Percentiles rank a stretch among this genome's conserved stretches.
Evolutionary conservation across 192 early-diverging fungal species (phyloP).

Genomic region (Backusella macrospora): DNA sequence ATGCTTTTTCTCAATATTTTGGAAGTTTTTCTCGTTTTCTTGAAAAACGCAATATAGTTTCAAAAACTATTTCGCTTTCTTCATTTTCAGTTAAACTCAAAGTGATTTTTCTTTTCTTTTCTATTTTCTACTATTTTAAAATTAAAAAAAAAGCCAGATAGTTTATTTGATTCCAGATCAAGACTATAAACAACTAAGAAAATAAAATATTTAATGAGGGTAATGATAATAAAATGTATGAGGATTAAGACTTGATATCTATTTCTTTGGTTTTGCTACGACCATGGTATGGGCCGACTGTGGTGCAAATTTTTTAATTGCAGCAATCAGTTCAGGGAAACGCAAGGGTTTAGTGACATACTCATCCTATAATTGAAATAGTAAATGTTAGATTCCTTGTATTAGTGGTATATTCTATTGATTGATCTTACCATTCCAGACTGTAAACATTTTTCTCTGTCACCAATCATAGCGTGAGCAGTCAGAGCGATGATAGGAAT

Average conservation of each 20-base stretch:
- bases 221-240: not conserved
- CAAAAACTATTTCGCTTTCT: no score
- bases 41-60: no score
- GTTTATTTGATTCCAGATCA: no score
- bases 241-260: not conserved
- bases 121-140: no score
- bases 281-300: constrained; percentile 23
- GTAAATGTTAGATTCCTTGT: not conserved
- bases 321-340: constrained; percentile 33
- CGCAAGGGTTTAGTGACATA: constrained; percentile 67
- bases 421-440: constrained; percentile 62
- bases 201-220: no score
- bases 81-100: no score
- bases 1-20: no score
- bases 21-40: no score
- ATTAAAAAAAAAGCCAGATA: no score
- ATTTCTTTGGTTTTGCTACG: not conserved
- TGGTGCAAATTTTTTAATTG: constrained; percentile 34
- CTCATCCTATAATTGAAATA: constrained; percentile 42
- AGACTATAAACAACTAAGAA: no score
- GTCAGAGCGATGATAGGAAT: constrained; percentile 71
- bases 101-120: no score
- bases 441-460: constrained; percentile 71
- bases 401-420: not conserved
- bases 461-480: constrained; percentile 75